Base-by-base conservation (phyloP, 371 early-diverging fungal genomes). In the Syncephalis plumigaleata region DNA sequence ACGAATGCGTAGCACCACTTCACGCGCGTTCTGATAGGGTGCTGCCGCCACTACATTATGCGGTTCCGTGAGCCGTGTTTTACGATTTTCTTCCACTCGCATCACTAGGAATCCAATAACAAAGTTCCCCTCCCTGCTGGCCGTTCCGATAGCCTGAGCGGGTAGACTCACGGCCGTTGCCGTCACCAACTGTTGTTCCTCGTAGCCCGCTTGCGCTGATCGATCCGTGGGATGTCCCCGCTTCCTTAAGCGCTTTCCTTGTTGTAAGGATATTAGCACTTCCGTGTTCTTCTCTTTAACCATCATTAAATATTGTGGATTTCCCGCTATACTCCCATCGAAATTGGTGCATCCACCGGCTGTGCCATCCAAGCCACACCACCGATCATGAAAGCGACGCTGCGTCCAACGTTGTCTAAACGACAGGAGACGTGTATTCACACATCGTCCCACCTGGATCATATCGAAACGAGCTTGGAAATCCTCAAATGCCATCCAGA, bases 11-110 rank as follows among this genome's bases (percentile, higher is more conserved):
- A 50, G 46, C 27, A 58, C 54, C 17, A 66, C 57, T 44, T 66
- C 66, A 2, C 66, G 51, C 1, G 65, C 9, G 40, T 64, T 59
- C 17, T 57, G 47, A 54, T 64, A 66, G 4, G 64, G 58, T 4
- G 62, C 55, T 11, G 45, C 49, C 16, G 49, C 52, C 25, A 66
- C 57, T 13, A 56, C 57, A 43, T 58, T 61, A 3, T 31, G 49
- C n/a, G 51, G 16, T 23, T 53, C 51, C 40, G 59, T 65, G 37
- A 66, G 40, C 18, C 67, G 57, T 43, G 55, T 56, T 48, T 53
- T 55, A n/a, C 67, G 46, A 50, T 66, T 66, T 21, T 60, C 55
- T 52, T 66, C 67, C 20, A 65, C 63, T 24, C 56, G 40, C 17
- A 64, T 31, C 26, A 57, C 16, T 9, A 56, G 48, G 37, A 58